Percentiles rank a stretch among this genome's conserved stretches.
These are phyloP conservation scores for Takashimella koratensis DNA, from an alignment of 1,284 basidiomycete genomes.

Conservation along the genomic window DNA sequence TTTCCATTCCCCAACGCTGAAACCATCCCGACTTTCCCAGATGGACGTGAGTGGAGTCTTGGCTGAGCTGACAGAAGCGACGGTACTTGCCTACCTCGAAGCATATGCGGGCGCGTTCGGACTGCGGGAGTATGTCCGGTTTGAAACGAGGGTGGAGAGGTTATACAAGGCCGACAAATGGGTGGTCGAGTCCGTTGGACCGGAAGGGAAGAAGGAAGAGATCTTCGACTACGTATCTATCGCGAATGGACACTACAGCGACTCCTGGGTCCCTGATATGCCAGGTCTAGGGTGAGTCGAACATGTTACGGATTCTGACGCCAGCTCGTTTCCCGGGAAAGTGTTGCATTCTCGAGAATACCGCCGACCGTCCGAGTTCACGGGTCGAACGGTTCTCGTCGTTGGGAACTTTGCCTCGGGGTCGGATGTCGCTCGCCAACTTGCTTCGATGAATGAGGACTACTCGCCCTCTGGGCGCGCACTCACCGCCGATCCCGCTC, in stretches of 20 bases:
- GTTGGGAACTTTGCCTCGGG: slow-evolving; percentile 55
- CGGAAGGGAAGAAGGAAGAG: slow-evolving; percentile 10
- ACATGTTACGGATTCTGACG: too few species aligned
- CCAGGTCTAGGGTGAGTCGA: slow-evolving; percentile 46
- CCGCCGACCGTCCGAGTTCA: slow-evolving; percentile 38
- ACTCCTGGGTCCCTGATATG: slow-evolving; percentile 51
- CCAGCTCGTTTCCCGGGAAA: slow-evolving; percentile 42
- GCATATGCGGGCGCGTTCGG: slow-evolving; percentile 33
- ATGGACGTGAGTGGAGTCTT: slow-evolving; percentile 19
- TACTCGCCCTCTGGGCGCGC: neutral
- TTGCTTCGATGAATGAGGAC: slow-evolving; percentile 41
- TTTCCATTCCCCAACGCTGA: slow-evolving; percentile 17
- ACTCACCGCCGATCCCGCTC: neutral
- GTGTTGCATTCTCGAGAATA: slow-evolving; percentile 53
- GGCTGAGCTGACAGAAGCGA: neutral
- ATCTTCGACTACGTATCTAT: slow-evolving; percentile 44
- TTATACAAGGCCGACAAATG: slow-evolving; percentile 29
- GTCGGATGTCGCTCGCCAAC: slow-evolving; percentile 54
- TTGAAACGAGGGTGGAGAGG: slow-evolving; percentile 43
- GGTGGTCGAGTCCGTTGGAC: slow-evolving; percentile 21
- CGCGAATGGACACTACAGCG: slow-evolving; percentile 53
- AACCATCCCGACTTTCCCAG: slow-evolving; percentile 19
- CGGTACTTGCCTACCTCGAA: slow-evolving; percentile 43
- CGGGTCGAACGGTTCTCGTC: slow-evolving; percentile 51
- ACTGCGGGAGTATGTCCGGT: slow-evolving; percentile 35